Conservation (phyloP, 257 asterid species). For the Solanum corneliomulleri region DNA sequence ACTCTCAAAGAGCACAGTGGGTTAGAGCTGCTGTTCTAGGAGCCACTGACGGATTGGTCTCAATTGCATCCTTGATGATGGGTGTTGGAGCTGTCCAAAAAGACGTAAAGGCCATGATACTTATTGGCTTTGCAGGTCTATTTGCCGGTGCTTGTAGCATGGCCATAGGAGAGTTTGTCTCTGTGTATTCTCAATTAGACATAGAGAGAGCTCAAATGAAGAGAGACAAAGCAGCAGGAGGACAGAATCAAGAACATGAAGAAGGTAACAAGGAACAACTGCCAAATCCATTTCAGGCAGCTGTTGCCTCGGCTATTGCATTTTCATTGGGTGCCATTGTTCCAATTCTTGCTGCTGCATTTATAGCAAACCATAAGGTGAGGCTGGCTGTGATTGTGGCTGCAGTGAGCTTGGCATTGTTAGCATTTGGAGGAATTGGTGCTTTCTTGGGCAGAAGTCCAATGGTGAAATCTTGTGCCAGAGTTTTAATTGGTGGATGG, state of each 20-base stretch:
- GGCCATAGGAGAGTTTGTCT: neutral
- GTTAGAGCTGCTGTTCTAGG: conserved; percentile 27
- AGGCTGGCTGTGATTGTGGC: neutral
- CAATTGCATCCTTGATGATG: neutral
- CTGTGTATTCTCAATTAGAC: neutral
- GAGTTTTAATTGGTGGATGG: conserved; percentile 50
- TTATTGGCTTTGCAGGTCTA: conserved; percentile 44
- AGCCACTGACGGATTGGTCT: neutral
- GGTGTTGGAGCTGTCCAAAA: conserved; percentile 21
- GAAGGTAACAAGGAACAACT: neutral
- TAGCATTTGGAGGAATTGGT: conserved; percentile 42
- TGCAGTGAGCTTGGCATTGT: neutral
- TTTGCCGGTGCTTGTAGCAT: conserved; percentile 31
- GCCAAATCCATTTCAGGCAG: neutral
- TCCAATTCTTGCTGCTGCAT: neutral
- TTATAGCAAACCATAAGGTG: neutral
- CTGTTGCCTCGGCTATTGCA: neutral
- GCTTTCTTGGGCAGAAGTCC: conserved; percentile 35
- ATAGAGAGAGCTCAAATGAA: neutral
- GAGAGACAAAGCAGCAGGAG: neutral
- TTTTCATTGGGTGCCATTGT: neutral
- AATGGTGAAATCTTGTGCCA: conserved; percentile 20
- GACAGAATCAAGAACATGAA: neutral
- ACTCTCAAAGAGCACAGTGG: conserved; percentile 18
- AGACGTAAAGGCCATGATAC: conserved; percentile 33